Conservation (phyloP, 2,329 filamentous ascomycete genomes). For the Proliferodiscus dingleyae region DNA sequence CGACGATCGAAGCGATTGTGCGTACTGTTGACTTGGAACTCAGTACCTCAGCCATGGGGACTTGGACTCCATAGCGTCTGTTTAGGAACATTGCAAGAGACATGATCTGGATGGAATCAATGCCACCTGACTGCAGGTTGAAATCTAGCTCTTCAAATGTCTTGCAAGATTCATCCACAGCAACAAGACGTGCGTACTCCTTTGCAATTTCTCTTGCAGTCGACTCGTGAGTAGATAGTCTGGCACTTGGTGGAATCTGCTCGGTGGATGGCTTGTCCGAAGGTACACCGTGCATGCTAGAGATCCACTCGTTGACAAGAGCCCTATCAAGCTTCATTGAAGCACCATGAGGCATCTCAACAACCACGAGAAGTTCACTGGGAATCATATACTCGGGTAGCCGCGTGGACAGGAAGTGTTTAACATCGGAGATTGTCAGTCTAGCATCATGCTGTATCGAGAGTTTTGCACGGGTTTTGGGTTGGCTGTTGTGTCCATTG, state of each 20-base stretch:
- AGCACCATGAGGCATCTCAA: constrained; percentile 23
- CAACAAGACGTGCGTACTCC: too few species aligned
- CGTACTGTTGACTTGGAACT: not conserved
- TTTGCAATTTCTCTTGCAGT: too few species aligned
- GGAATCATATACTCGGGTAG: constrained; percentile 32
- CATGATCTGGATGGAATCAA: constrained; percentile 5
- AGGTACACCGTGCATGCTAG: too few species aligned
- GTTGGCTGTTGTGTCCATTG: too few species aligned
- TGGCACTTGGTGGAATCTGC: too few species aligned
- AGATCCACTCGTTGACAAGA: not conserved
- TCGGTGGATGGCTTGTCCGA: too few species aligned
- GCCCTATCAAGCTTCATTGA: constrained; percentile 23
- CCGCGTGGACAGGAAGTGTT: constrained; percentile 24
- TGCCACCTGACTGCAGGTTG: not conserved
- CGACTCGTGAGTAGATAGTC: too few species aligned
- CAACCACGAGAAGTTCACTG: constrained; percentile 24
- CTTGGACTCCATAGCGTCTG: not conserved
- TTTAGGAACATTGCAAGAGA: not conserved
- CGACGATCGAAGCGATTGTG: not conserved
- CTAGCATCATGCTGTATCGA: too few species aligned
- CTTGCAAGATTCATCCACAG: too few species aligned
- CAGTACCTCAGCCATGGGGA: not conserved
- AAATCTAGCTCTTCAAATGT: too few species aligned
- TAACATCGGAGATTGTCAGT: not conserved
- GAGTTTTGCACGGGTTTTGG: too few species aligned